Evolutionary conservation across 805 yeast species (phyloP).

Genomic region (Schwanniomyces occidentalis): DNA sequence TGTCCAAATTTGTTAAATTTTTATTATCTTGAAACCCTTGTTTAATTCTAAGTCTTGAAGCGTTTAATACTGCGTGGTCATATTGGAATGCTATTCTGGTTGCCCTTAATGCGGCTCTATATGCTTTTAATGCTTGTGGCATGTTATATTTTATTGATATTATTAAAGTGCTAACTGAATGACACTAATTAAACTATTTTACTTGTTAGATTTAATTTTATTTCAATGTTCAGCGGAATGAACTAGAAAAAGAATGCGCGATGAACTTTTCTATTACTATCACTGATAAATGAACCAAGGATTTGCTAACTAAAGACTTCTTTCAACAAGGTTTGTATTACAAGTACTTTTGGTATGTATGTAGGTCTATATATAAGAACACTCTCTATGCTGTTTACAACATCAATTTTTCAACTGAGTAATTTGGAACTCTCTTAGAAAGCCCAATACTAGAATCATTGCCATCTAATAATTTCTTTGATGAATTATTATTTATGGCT

Average conservation of each 20-base stretch:
- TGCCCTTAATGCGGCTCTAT: slow-evolving; percentile 67
- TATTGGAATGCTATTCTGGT: slow-evolving; percentile 58
- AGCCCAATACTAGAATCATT: slow-evolving; percentile 23
- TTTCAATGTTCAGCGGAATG: too few species aligned
- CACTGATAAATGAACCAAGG: too few species aligned
- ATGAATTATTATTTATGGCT: slow-evolving; percentile 28
- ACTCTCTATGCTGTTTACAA: slow-evolving; percentile 8
- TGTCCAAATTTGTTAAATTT: slow-evolving; percentile 16
- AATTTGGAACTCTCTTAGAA: slow-evolving; percentile 50
- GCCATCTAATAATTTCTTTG: slow-evolving; percentile 27
- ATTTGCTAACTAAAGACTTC: too few species aligned
- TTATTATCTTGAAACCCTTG: slow-evolving; percentile 47
- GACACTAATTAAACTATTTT: too few species aligned
- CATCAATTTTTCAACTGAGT: slow-evolving; percentile 51
- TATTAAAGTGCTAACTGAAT: too few species aligned
- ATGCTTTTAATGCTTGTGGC: slow-evolving; percentile 48
- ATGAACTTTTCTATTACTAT: not conserved
- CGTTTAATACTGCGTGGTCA: slow-evolving; percentile 48
- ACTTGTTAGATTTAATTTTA: too few species aligned
- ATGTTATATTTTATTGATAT: too few species aligned
- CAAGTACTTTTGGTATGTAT: not conserved
- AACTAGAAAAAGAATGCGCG: not conserved
- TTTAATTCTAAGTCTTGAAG: slow-evolving; percentile 62
- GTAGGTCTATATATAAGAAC: not conserved
- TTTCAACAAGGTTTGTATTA: too few species aligned